Conservation (phyloP, 2,329 filamentous ascomycete genomes). For the Diaporthe sp. region DNA sequence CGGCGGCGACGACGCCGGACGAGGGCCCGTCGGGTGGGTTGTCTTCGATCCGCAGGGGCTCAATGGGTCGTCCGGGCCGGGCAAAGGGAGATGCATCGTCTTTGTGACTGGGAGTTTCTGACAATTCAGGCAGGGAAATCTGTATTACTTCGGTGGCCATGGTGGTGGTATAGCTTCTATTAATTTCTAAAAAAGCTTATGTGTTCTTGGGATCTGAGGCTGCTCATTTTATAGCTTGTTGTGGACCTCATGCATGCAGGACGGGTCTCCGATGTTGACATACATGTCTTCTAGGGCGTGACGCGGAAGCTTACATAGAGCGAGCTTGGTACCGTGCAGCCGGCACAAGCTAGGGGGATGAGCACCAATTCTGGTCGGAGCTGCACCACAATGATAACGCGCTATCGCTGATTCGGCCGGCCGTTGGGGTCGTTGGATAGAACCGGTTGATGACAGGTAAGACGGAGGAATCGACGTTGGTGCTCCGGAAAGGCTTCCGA, state of each 20-base stretch:
- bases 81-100: neutral
- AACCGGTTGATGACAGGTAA: neutral
- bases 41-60: slow-evolving; percentile 2
- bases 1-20: neutral
- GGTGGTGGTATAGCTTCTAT: neutral
- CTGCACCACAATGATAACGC: neutral
- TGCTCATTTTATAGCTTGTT: neutral
- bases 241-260: neutral
- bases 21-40: neutral
- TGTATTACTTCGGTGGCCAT: slow-evolving; percentile 13
- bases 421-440: neutral
- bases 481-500: neutral
- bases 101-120: neutral
- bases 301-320: neutral
- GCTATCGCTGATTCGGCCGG: neutral
- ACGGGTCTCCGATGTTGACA: slow-evolving; percentile 5
- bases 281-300: neutral
- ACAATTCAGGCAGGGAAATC: neutral
- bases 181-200: neutral
- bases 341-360: neutral
- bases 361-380: neutral
- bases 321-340: neutral
- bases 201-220: neutral
- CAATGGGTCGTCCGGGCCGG: slow-evolving; percentile 20
- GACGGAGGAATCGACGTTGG: neutral